These are phyloP conservation scores for Phytophthora hibernalis DNA, from an alignment of 352 stramenopile species.

Conservation along the genomic window DNA sequence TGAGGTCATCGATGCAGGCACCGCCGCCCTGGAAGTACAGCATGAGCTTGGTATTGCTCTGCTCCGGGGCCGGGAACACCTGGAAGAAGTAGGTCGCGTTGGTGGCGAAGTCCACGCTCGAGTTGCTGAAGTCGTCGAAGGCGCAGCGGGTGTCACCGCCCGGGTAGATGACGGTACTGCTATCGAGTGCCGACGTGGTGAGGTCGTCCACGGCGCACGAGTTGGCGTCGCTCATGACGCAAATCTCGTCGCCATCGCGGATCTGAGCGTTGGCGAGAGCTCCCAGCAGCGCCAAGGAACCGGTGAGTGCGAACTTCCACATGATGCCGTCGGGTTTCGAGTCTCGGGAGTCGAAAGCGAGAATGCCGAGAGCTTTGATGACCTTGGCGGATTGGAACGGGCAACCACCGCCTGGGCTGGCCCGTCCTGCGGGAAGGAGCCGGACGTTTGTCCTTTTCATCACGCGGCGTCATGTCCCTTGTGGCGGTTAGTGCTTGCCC, in stretches of 20 bases:
- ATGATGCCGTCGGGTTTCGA: conserved; percentile 27
- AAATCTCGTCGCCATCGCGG: conserved; percentile 60
- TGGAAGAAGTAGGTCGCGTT: conserved; percentile 81
- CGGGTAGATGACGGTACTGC: conserved; percentile 65
- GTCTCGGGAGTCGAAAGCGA: conserved; percentile 6
- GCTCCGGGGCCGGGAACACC: conserved; percentile 61
- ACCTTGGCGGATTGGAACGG: neutral
- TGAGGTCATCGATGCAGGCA: conserved; percentile 68
- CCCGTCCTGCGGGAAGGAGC: conserved; percentile 27
- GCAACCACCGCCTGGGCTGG: conserved; percentile 23
- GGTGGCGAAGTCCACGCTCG: conserved; percentile 49
- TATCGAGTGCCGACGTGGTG: conserved; percentile 51
- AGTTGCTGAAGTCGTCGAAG: conserved; percentile 59
- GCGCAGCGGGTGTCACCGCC: conserved; percentile 60
- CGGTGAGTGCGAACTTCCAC: conserved; percentile 45
- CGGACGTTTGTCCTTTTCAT: conserved; percentile 25
- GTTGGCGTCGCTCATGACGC: conserved; percentile 58
- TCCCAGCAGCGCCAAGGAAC: conserved; percentile 36
- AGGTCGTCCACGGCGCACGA: conserved; percentile 60
- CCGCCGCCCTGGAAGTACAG: conserved; percentile 79
- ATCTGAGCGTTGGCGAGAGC: conserved; percentile 33
- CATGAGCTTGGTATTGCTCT: conserved; percentile 72
- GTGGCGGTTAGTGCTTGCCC: conserved; percentile 17
- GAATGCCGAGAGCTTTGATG: conserved; percentile 16
- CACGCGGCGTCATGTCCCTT: conserved; percentile 32